Evolutionary conservation across 768 basidiomycete genomes (phyloP).

Genomic region (Boletus rubescentipes): DNA sequence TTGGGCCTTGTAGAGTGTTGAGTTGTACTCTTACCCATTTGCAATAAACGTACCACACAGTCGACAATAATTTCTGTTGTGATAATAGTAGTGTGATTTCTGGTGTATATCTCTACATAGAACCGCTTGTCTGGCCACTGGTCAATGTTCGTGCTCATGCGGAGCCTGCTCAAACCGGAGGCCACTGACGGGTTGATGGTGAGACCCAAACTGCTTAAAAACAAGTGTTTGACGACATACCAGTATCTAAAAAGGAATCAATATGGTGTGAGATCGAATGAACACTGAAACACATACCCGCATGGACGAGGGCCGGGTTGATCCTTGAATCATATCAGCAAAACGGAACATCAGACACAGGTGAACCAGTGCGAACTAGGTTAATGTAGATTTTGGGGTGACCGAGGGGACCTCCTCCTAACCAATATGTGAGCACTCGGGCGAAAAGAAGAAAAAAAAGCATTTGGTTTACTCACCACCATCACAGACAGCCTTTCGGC

Average conservation of each 20-base stretch:
- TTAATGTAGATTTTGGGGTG: conserved; percentile 98
- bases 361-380: conserved; percentile 54
- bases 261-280: neutral
- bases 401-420: conserved; percentile 92
- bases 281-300: conserved; percentile 61
- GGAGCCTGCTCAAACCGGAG: conserved; percentile 86
- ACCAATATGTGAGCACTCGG: conserved; percentile 11
- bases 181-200: conserved; percentile 51
- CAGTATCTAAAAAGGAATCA: conserved; percentile 41
- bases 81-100: conserved; percentile 7
- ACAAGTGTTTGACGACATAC: conserved; percentile 31
- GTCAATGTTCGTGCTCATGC: conserved; percentile 52
- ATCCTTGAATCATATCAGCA: conserved; percentile 52
- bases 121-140: neutral
- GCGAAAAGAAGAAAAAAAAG: conserved; percentile 3
- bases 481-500: conserved; percentile 88
- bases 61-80: conserved; percentile 11
- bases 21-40: conserved; percentile 32
- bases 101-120: conserved; percentile 15
- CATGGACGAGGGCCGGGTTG: conserved; percentile 84
- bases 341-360: neutral
- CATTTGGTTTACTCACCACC: conserved; percentile 67
- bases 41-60: conserved; percentile 25
- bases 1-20: conserved; percentile 32
- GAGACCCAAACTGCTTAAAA: neutral